phyloP scores from a whole-genome alignment of 176 grass and related monocot genomes.

The Ensete ventricosum region DNA sequence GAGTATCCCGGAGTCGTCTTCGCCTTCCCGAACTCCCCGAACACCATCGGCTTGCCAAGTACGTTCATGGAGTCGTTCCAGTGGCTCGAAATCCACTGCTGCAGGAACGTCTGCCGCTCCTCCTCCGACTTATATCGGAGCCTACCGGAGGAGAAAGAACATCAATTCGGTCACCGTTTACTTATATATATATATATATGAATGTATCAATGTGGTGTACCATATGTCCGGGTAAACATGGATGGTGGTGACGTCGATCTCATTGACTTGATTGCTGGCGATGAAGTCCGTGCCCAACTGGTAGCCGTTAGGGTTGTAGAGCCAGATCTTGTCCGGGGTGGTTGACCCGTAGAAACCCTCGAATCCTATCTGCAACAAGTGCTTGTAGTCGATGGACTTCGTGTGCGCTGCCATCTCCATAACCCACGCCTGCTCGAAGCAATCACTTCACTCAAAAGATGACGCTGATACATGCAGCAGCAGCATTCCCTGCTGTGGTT shows the following conservation, averaged over 20 bases:
- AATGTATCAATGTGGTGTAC: slow-evolving; percentile 8
- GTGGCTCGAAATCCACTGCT: slow-evolving; percentile 24
- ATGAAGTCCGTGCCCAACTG: slow-evolving; percentile 57
- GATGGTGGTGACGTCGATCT: slow-evolving; percentile 76
- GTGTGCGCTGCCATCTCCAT: slow-evolving; percentile 69
- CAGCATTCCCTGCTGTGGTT: neutral
- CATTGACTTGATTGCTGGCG: slow-evolving; percentile 25
- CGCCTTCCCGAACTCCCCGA: slow-evolving; percentile 33
- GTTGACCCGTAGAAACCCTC: slow-evolving; percentile 80
- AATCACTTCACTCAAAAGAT: neutral
- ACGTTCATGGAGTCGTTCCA: slow-evolving; percentile 11
- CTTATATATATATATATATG: neutral
- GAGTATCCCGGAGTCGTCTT: slow-evolving; percentile 14
- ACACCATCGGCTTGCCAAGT: slow-evolving; percentile 24
- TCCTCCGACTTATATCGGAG: neutral
- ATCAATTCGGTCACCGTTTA: neutral
- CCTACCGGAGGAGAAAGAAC: slow-evolving; percentile 8
- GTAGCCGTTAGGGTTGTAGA: slow-evolving; percentile 45
- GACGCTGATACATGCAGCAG: neutral
- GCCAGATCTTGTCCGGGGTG: slow-evolving; percentile 34
- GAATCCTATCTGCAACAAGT: slow-evolving; percentile 58
- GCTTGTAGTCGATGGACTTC: slow-evolving; percentile 48
- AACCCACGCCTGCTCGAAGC: slow-evolving; percentile 44
- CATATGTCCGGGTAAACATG: slow-evolving; percentile 87
- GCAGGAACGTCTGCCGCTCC: slow-evolving; percentile 1